Evolutionary conservation across 805 yeast species (phyloP).

Genomic region (Yamadazyma sp.): DNA sequence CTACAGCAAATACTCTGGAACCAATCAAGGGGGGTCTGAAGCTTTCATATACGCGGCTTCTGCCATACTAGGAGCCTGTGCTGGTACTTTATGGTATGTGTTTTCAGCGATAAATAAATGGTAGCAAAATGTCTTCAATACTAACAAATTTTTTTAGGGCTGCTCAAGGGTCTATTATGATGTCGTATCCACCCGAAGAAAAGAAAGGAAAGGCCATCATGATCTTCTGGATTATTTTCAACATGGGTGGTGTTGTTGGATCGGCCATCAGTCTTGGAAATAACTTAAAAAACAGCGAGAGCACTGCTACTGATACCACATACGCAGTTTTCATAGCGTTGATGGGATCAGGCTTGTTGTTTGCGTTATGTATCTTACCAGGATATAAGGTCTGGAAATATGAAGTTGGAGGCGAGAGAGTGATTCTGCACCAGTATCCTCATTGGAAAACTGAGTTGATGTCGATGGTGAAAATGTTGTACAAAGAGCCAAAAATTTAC

Average conservation of each 20-base stretch:
- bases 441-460: constrained; percentile 44
- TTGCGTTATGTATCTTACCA: constrained; percentile 51
- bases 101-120: background rate
- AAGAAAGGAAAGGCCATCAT: constrained; percentile 52
- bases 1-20: constrained; percentile 30
- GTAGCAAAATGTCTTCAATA: constrained; percentile 21
- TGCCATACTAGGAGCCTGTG: constrained; percentile 56
- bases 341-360: constrained; percentile 45
- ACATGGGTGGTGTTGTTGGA: constrained; percentile 61
- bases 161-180: constrained; percentile 55
- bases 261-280: constrained; percentile 54
- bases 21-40: constrained; percentile 38
- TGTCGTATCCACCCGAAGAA: constrained; percentile 55
- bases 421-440: constrained; percentile 47
- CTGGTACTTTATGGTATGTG: constrained; percentile 48
- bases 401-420: constrained; percentile 15
- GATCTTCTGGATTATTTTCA: constrained; percentile 62
- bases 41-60: constrained; percentile 58
- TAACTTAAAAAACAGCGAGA: constrained; percentile 41
- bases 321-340: constrained; percentile 54
- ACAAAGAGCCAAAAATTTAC: constrained; percentile 39
- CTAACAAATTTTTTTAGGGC: constrained; percentile 21
- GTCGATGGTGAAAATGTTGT: constrained; percentile 14
- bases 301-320: constrained; percentile 48
- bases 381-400: constrained; percentile 18